Percentiles rank a stretch among this genome's conserved stretches.
Evolutionary conservation across 1,284 basidiomycete species (phyloP).

Genomic region (Ceratobasidium papillatum): DNA sequence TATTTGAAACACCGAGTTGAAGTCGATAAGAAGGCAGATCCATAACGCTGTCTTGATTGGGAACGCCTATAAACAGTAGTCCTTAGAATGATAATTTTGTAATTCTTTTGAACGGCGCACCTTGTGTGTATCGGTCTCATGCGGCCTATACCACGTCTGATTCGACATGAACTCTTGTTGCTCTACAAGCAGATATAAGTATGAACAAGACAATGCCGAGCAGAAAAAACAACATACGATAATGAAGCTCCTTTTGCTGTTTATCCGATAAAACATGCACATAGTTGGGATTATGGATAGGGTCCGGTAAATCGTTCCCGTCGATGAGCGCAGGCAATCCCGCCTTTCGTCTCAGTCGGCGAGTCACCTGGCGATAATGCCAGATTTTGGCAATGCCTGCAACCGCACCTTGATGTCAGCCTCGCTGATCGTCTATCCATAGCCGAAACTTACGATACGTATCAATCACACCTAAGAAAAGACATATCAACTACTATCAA

Average conservation of each 20-base stretch:
- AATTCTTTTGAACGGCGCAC: slow-evolving; percentile 53
- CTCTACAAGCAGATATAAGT: slow-evolving; percentile 55
- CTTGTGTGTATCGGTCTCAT: slow-evolving; percentile 85
- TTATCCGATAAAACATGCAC: slow-evolving; percentile 77
- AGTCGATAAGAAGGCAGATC: slow-evolving; percentile 76
- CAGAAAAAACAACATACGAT: slow-evolving; percentile 59
- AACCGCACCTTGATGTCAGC: neutral
- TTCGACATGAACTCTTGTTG: slow-evolving; percentile 72
- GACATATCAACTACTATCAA: slow-evolving; percentile 48
- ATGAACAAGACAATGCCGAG: neutral
- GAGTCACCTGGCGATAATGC: slow-evolving; percentile 70
- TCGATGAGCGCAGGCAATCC: slow-evolving; percentile 75
- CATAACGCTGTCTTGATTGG: slow-evolving; percentile 73
- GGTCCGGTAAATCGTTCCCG: slow-evolving; percentile 80
- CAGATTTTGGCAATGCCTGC: slow-evolving; percentile 77
- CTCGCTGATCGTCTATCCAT: no score
- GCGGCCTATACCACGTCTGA: slow-evolving; percentile 88
- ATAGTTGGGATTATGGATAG: slow-evolving; percentile 74
- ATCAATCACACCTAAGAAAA: slow-evolving; percentile 78
- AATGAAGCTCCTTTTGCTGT: slow-evolving; percentile 72
- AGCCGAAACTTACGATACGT: slow-evolving; percentile 70
- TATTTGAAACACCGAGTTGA: slow-evolving; percentile 83
- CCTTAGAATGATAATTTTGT: neutral
- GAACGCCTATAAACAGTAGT: slow-evolving; percentile 66
- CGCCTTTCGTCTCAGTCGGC: slow-evolving; percentile 63